Evolutionary conservation across 768 basidiomycete species (phyloP).

Genomic region (Tricholoma terreum): DNA sequence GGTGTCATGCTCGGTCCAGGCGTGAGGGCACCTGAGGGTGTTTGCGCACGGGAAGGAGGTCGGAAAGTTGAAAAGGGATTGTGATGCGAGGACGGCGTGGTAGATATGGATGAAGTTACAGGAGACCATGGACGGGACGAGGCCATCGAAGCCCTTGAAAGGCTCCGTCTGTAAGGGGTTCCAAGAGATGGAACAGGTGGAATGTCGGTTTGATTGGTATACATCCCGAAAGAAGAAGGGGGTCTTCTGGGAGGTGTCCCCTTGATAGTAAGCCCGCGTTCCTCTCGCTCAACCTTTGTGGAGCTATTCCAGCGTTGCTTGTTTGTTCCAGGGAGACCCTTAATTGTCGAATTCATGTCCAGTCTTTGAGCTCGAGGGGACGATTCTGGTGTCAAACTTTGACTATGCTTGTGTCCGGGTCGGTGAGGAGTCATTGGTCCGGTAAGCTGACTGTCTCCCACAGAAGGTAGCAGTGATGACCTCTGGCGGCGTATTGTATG

Average conservation of each 20-base stretch:
- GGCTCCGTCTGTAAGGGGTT: slow-evolving; percentile 57
- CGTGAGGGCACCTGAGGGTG: slow-evolving; percentile 44
- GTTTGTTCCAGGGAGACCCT: slow-evolving; percentile 24
- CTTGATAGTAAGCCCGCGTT: slow-evolving; percentile 43
- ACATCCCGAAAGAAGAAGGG: slow-evolving; percentile 41
- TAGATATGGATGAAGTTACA: slow-evolving; percentile 66
- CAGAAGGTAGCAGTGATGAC: slow-evolving; percentile 55
- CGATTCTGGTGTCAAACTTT: slow-evolving; percentile 69
- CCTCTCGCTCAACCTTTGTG: slow-evolving; percentile 65
- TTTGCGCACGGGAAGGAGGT: slow-evolving; percentile 59
- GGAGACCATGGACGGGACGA: slow-evolving; percentile 84
- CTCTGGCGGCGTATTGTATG: slow-evolving; percentile 50
- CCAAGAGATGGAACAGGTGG: slow-evolving; percentile 47
- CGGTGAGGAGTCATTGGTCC: slow-evolving; percentile 55
- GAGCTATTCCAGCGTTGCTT: slow-evolving; percentile 79
- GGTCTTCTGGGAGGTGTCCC: slow-evolving; percentile 49
- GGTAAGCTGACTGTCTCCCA: slow-evolving; percentile 41
- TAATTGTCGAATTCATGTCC: slow-evolving; percentile 40
- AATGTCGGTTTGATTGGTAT: slow-evolving; percentile 33
- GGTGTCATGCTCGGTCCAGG: slow-evolving; percentile 44
- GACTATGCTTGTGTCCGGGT: slow-evolving; percentile 63
- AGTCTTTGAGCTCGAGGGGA: slow-evolving; percentile 47
- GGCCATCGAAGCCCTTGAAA: slow-evolving; percentile 71
- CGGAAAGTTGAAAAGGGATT: slow-evolving; percentile 39
- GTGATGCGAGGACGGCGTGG: slow-evolving; percentile 52